phyloP scores from a whole-genome alignment of 257 asterid species.

The Solanum tacnaense region DNA sequence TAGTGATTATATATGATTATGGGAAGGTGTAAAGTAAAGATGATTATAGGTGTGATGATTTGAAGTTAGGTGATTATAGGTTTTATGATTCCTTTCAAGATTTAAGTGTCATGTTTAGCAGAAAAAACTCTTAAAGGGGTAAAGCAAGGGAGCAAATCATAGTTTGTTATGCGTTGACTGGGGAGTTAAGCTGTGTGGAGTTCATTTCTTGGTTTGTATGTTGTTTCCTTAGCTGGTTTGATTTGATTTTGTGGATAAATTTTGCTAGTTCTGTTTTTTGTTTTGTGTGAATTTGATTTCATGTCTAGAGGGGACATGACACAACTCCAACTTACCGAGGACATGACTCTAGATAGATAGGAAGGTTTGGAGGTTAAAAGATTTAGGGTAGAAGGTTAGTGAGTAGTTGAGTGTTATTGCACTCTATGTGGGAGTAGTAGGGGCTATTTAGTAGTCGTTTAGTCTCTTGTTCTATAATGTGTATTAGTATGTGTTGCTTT shows the following conservation, averaged over 20 bases:
- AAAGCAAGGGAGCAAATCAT: not conserved
- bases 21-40: not conserved
- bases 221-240: not conserved
- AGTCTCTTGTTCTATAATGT: not conserved
- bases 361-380: not conserved
- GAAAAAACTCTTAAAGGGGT: not conserved
- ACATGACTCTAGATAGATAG: not conserved
- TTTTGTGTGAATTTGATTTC: not conserved
- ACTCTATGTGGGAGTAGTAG: not conserved
- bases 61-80: not conserved
- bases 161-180: not conserved
- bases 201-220: not conserved
- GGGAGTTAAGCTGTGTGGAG: not conserved
- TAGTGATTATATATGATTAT: not conserved
- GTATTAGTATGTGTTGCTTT: not conserved
- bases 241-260: not conserved
- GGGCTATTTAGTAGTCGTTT: not conserved
- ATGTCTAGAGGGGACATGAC: not conserved
- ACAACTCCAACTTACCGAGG: not conserved
- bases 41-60: not conserved
- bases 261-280: not conserved
- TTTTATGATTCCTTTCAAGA: not conserved
- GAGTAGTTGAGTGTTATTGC: not conserved
- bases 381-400: not conserved
- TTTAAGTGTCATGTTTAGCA: not conserved